A percentile compares a stretch with the other conserved stretches of the same genome.
Conservation (phyloP, 495 filamentous ascomycete species). For the Penicillium macrosclerotiorum region DNA sequence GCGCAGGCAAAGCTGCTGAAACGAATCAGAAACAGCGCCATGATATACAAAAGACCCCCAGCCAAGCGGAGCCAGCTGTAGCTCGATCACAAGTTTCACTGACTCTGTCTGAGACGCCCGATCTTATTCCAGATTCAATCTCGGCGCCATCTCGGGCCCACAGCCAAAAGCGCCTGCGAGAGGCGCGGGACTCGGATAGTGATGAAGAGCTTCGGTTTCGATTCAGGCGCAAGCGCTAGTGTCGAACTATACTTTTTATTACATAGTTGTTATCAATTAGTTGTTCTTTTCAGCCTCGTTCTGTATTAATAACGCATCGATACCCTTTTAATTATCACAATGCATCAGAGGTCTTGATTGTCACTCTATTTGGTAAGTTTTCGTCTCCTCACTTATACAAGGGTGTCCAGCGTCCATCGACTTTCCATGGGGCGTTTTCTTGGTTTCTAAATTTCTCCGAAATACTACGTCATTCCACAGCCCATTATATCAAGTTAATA, state of each 20-base stretch:
- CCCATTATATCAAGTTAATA: too few species aligned
- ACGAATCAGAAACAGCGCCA: slow-evolving; percentile 15
- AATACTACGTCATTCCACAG: too few species aligned
- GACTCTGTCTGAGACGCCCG: slow-evolving; percentile 11
- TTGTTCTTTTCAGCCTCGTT: background rate
- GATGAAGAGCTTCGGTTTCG: slow-evolving; percentile 58
- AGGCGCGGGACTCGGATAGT: slow-evolving; percentile 38
- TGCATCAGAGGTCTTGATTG: too few species aligned
- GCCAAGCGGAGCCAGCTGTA: background rate
- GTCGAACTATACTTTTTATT: background rate
- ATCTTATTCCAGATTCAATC: slow-evolving; percentile 14
- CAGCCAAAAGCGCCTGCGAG: slow-evolving; percentile 44
- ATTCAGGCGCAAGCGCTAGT: slow-evolving; percentile 52
- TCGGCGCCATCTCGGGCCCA: slow-evolving; percentile 11
- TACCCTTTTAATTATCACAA: slow-evolving; percentile 15
- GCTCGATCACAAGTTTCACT: slow-evolving; percentile 14
- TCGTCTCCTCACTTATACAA: background rate
- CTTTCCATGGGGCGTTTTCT: too few species aligned
- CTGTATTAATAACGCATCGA: slow-evolving; percentile 15
- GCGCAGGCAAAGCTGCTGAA: slow-evolving; percentile 28
- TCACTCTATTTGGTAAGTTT: background rate
- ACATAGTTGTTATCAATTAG: background rate
- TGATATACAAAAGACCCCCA: slow-evolving; percentile 14
- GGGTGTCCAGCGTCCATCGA: too few species aligned
- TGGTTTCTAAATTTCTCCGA: too few species aligned